These are phyloP conservation scores for Pontederia paniculata DNA, from an alignment of 176 grass and related monocot genomes.

Conservation along the genomic window DNA sequence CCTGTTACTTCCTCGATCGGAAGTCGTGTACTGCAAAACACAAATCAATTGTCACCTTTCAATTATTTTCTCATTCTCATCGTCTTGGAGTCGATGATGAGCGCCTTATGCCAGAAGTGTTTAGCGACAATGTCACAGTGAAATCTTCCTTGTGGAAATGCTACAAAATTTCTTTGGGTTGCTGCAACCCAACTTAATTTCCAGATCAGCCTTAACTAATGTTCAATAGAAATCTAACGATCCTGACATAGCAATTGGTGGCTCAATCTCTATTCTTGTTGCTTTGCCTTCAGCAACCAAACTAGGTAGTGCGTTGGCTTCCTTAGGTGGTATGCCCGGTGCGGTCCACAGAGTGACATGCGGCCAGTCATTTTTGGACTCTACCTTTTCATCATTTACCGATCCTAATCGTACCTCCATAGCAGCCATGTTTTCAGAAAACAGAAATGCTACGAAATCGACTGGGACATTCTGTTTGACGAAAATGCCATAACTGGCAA, in stretches of 20 bases:
- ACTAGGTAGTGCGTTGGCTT: constrained; percentile 54
- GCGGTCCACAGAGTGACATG: constrained; percentile 81
- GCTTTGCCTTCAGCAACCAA: constrained; percentile 52
- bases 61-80: too few species aligned
- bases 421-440: constrained; percentile 57
- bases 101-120: too few species aligned
- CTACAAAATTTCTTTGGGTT: too few species aligned
- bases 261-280: constrained; percentile 41
- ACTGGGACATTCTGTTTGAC: constrained; percentile 61
- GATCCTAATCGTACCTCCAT: constrained; percentile 47
- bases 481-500: constrained; percentile 63
- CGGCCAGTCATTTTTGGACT: constrained; percentile 72
- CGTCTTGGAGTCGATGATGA: too few species aligned
- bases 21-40: too few species aligned
- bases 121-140: too few species aligned
- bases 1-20: too few species aligned
- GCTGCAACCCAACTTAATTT: too few species aligned
- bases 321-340: constrained; percentile 45
- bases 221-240: constrained; percentile 72
- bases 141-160: too few species aligned
- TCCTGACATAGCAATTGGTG: constrained; percentile 36
- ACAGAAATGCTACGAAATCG: constrained; percentile 42
- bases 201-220: too few species aligned
- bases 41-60: too few species aligned
- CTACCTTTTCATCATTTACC: constrained; percentile 53